Evolutionary conservation across 2,329 filamentous ascomycete species (phyloP), one percentile per base, ranked within the genome.

Genomic region (Davidsoniella virescens): DNA sequence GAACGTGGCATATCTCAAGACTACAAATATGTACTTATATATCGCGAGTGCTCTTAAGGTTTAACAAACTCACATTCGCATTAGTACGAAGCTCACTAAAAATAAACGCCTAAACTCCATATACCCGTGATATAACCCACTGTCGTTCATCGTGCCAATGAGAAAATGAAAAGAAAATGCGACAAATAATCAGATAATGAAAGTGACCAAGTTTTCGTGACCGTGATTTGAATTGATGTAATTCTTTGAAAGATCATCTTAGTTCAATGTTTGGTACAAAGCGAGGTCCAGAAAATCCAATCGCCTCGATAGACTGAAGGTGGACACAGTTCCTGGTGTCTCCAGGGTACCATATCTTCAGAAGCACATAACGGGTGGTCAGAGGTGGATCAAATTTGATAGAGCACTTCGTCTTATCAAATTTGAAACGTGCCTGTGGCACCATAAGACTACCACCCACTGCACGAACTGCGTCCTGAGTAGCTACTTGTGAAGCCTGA

Each of bases 291-390:
- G 86, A 84, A 64, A 81, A 95, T 0, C 90, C 90, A 59, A 84
- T 81, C 1, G 81, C 84, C 52, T 87, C 75, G 20, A 95, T 80
- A 43, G 82, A 86, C 63, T 94, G 84, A 38, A 96, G 87, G 25
- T 20, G 17, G 59, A 93, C 94, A 52, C 69, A 69, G 4, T 62
- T 58, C 3, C 75, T 71, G 44, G 80, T 77, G 23, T 78, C 74
- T 53, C 77, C 76, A 2, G 84, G 83, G 58, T 81, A 87, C 84
- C 87, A 95, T 62, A 95, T 77, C 69, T 95, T 95, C 55, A 96
- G 70, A 40, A 95, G 65, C 48, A 96, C 82, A 62, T 84, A 93
- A 51, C 85, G 76, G 4, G 84, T 85, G 9, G 84, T 86, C 53
- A 92, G 75, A 0, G 84, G 82, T 51, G 86, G 84, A 57, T 88